These are phyloP conservation scores for Kodamaea sagamina DNA, from an alignment of 805 yeast species.

Conservation along the genomic window DNA sequence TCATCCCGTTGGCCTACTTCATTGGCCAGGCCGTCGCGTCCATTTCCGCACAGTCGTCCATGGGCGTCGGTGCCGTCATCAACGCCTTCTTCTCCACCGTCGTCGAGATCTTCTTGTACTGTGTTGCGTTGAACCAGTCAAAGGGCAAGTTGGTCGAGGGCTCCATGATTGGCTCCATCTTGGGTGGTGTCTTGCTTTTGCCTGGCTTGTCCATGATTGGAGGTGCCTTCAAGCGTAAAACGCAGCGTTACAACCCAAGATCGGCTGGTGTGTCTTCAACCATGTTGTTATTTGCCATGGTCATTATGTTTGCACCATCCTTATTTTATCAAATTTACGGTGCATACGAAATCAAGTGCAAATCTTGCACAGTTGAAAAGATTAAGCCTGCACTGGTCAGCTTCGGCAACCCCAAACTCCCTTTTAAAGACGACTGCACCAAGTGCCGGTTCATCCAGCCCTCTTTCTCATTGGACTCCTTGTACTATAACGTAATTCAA, in stretches of 20 bases:
- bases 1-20: slow-evolving; percentile 92
- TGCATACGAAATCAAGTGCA: slow-evolving; percentile 74
- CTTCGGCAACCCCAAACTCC: background rate
- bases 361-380: slow-evolving; percentile 44
- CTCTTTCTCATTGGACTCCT: slow-evolving; percentile 63
- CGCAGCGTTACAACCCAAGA: slow-evolving; percentile 93
- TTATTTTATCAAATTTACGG: slow-evolving; percentile 89
- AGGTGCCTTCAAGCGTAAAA: slow-evolving; percentile 88
- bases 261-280: slow-evolving; percentile 98
- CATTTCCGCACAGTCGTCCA: slow-evolving; percentile 95
- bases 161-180: slow-evolving; percentile 87
- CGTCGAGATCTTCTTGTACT: slow-evolving; percentile 88
- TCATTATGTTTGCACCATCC: slow-evolving; percentile 92
- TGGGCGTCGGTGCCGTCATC: slow-evolving; percentile 98
- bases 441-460: slow-evolving; percentile 80
- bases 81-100: slow-evolving; percentile 96
- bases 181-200: slow-evolving; percentile 86
- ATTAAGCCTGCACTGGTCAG: background rate
- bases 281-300: slow-evolving; percentile 86
- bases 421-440: slow-evolving; percentile 48
- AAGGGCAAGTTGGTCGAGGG: slow-evolving; percentile 94
- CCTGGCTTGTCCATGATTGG: slow-evolving; percentile 98
- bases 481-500: slow-evolving; percentile 67
- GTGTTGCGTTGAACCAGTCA: slow-evolving; percentile 83
- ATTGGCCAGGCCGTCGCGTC: slow-evolving; percentile 99